Base-by-base conservation (phyloP, 2,329 filamentous ascomycete species). In the Alternaria longipes region DNA sequence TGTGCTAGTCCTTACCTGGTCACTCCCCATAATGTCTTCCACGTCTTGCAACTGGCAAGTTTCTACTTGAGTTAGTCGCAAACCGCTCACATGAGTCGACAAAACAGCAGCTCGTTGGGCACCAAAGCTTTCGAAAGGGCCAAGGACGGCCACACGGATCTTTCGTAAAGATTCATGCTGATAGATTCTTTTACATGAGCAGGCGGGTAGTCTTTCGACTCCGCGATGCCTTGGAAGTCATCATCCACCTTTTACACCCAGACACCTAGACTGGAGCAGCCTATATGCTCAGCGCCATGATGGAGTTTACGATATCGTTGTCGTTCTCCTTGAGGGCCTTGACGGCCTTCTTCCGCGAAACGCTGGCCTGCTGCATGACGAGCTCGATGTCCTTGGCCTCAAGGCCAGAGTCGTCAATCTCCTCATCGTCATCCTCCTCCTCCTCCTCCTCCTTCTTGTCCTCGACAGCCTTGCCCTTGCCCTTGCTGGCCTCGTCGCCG, bases 261-360 rank as follows among this genome's bases (percentile, higher is more conserved):
- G 61, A 50, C 57, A 55, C 40, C 60, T 57, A 60, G 54, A 63
- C 58, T 47, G 16, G n/a, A 42, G 12, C 46, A 59, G 59, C 65
- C 70, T 78, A 85, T 84, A 85, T 84, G 77, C 83, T 85, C 67
- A 99, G 85, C 73, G 94, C 94, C 95, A 99, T 99, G 85, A 99
- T 99, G 75, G 95, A 97, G 88, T 99, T 99, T 86, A 99, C 95
- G 85, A 99, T 99, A 81, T 99, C 95, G 79, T 98, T 97, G 85
- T 98, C 94, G 81, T 99, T 99, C 86, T 98, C 95, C 86, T 93
- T 94, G 79, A 99, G 87, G 59, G 96, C 95, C 86, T 98, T 99
- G 85, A 99, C 89, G 64, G 95, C 95, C 89, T 98, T 98, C 86
- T 97, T 97, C 82, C 95, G 89, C 74, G 93, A 97, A 76, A 99